These are phyloP conservation scores for sweet orange (Citrus sinensis) DNA, from an alignment of 345 rosid species.

Conservation along the genomic window DNA sequence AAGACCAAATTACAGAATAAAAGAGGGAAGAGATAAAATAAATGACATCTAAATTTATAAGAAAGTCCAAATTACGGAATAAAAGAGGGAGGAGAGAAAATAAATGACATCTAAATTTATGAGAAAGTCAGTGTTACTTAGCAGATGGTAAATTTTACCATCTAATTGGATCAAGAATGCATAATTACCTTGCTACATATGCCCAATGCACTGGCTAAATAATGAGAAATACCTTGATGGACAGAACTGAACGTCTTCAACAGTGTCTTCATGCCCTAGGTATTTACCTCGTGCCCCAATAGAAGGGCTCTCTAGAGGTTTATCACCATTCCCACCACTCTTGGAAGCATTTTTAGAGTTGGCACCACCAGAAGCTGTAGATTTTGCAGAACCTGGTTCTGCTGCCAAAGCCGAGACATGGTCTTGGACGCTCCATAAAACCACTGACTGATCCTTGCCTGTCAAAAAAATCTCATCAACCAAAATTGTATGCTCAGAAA, in stretches of 20 bases:
- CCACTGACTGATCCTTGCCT: slow-evolving; percentile 63
- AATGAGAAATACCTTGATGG: slow-evolving; percentile 48
- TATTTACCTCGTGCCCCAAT: slow-evolving; percentile 52
- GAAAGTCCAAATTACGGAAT: neutral
- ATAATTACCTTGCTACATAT: neutral
- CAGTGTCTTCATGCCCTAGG: slow-evolving; percentile 58
- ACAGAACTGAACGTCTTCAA: slow-evolving; percentile 70
- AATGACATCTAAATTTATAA: neutral
- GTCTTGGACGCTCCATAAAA: slow-evolving; percentile 68
- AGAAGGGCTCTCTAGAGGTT: slow-evolving; percentile 37
- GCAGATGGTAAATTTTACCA: neutral
- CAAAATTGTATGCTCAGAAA: slow-evolving; percentile 1
- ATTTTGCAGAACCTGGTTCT: slow-evolving; percentile 33
- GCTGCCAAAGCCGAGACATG: slow-evolving; percentile 44
- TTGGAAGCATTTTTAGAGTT: slow-evolving; percentile 37
- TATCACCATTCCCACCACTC: slow-evolving; percentile 42
- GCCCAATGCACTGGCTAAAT: slow-evolving; percentile 3
- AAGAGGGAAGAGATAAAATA: neutral
- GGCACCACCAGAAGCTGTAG: slow-evolving; percentile 37
- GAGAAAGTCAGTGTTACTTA: neutral
- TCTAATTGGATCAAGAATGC: neutral
- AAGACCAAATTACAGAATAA: neutral
- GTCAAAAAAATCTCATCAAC: slow-evolving; percentile 4
- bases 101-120: neutral
- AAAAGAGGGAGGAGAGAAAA: neutral